Evolutionary conservation across 2,329 filamentous ascomycete genomes (phyloP).

Genomic region (Mycosphaerella arachidis): DNA sequence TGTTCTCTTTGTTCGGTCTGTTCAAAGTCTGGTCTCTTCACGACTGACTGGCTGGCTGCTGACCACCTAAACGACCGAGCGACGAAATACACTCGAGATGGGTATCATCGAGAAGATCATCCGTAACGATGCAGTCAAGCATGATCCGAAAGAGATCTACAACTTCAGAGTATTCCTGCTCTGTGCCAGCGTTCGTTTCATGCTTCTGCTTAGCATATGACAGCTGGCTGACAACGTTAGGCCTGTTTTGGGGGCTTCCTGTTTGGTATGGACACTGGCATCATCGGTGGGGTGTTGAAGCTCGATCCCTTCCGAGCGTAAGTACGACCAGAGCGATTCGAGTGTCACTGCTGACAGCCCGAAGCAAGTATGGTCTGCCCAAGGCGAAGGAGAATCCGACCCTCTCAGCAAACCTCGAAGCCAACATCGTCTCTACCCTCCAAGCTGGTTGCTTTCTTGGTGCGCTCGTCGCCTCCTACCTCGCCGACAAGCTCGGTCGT

Average conservation of each 20-base stretch:
- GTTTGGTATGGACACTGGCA: slow-evolving; percentile 63
- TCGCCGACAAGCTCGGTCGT: slow-evolving; percentile 66
- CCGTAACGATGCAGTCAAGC: slow-evolving; percentile 67
- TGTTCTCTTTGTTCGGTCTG: background rate
- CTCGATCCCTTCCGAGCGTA: slow-evolving; percentile 56
- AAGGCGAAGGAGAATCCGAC: slow-evolving; percentile 20
- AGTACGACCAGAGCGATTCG: slow-evolving; percentile 13
- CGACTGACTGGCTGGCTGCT: background rate
- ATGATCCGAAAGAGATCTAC: slow-evolving; percentile 64
- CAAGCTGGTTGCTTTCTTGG: slow-evolving; percentile 69
- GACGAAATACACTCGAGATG: slow-evolving; percentile 10
- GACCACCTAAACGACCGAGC: background rate
- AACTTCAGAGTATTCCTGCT: slow-evolving; percentile 64
- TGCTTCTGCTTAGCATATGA: slow-evolving; percentile 43
- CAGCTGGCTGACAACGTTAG: slow-evolving; percentile 24
- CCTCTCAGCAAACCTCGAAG: slow-evolving; percentile 21
- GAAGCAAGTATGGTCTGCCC: slow-evolving; percentile 51
- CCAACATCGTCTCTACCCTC: slow-evolving; percentile 68
- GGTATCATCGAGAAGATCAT: slow-evolving; percentile 53
- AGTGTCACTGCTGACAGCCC: background rate
- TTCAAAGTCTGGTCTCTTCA: background rate
- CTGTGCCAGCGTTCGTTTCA: slow-evolving; percentile 60
- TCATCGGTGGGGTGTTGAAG: slow-evolving; percentile 63
- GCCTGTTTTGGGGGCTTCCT: slow-evolving; percentile 66
- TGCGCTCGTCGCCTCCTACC: slow-evolving; percentile 64